Evolutionary conservation across 768 basidiomycete species (phyloP), one percentile per base, ranked within the genome.

Genomic region (Coprinopsis cinerea): DNA sequence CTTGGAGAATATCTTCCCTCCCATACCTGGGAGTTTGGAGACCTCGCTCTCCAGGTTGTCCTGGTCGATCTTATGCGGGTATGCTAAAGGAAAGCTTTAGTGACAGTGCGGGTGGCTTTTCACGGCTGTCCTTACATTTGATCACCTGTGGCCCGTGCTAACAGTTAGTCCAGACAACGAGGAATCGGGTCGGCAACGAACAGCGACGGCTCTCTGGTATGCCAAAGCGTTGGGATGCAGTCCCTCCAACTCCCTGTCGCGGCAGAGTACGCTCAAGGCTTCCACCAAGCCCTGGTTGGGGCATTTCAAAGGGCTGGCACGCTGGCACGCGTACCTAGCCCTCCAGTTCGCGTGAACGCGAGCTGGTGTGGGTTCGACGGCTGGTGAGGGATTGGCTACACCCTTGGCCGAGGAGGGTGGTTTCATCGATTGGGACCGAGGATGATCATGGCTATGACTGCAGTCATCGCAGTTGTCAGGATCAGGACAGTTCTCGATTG

Each of bases 121-220:
- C 24, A 51, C n/a, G n/a, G n/a, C n/a, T 43, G 20, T 15, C 44
- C 57, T 51, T 47, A 63, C 67, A 64, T 57, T 69, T 67, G 45
- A 69, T 61, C 11, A 64, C 49, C 64, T 64, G 43, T 14, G 47
- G 48, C 17, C 5, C 18, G 20, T 20, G 13, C 24, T 17, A 3
- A 37, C 28, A 46, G 46, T 17, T 4, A 10, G 3, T 6, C 45
- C 35, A 22, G 23, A 35, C 10, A 24, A n/a, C 20, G 26, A 24
- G 40, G 26, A 26, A 45, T 32, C 7, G 40, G 36, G 20, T 30
- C 48, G n/a, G 32, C 36, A 24, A 64, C 81, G 55, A 59, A 85
- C 84, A n/a, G 81, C 73, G 54, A 89, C 81, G 1, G 85, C 81
- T 42, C 87, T 74, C 27, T 81, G 73, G 55, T 92, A 92, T 53